Conservation (phyloP, 164 flowering plant species). For the Piper longum region DNA sequence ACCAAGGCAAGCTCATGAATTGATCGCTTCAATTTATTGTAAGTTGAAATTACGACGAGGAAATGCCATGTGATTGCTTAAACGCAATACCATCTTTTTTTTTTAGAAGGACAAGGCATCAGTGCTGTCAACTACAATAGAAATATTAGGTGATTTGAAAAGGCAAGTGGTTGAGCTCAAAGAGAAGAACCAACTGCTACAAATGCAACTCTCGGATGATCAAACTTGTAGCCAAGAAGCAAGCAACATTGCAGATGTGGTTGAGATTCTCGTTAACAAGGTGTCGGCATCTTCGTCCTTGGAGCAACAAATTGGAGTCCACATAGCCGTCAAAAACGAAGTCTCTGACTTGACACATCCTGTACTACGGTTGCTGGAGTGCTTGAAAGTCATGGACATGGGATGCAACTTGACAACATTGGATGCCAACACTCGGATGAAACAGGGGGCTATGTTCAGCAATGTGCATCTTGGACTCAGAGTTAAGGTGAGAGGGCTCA, state of each 20-base stretch:
- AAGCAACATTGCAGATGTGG: not conserved
- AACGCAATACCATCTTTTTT: not conserved
- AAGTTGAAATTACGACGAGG: not conserved
- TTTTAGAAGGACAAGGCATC: constrained; percentile 11
- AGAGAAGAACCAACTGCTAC: not conserved
- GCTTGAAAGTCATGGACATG: constrained; percentile 28
- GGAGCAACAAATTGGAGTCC: constrained; percentile 26
- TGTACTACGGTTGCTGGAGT: constrained; percentile 32
- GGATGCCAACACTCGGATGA: constrained; percentile 22
- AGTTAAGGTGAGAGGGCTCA: constrained; percentile 20
- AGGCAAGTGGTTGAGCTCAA: constrained; percentile 38
- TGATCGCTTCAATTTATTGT: not conserved
- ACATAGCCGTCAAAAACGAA: constrained; percentile 28
- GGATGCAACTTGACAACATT: constrained; percentile 24
- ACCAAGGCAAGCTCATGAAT: constrained; percentile 42
- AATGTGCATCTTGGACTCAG: constrained; percentile 22
- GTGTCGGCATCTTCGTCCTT: constrained; percentile 19
- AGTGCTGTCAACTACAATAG: constrained; percentile 37
- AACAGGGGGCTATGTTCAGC: constrained; percentile 9
- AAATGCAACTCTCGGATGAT: not conserved
- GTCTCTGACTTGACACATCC: constrained; percentile 19
- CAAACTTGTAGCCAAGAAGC: not conserved
- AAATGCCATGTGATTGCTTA: not conserved
- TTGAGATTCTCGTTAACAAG: constrained; percentile 1
- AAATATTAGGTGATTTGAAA: constrained; percentile 33